Evolutionary conservation across 257 asterid genomes (phyloP).

Genomic region (Parsonsia alboflavescens): DNA sequence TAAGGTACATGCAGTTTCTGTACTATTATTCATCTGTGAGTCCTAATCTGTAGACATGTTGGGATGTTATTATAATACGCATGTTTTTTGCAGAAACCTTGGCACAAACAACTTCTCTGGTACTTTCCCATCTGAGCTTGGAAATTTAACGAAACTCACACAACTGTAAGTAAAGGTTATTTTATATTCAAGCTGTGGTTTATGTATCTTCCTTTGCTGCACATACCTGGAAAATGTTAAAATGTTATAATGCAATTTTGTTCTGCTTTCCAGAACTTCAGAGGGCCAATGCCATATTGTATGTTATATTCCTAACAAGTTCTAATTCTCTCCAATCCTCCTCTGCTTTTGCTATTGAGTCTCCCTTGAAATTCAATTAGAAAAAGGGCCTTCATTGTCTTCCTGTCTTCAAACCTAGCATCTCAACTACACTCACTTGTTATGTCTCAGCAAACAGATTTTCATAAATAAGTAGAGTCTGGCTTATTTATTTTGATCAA

Average conservation of each 20-base stretch:
- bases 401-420: no score
- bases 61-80: neutral
- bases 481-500: no score
- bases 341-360: neutral
- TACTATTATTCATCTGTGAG: neutral
- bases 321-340: neutral
- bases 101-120: conserved; percentile 75
- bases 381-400: neutral
- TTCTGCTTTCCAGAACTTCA: neutral
- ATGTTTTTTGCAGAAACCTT: no score
- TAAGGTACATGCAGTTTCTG: neutral
- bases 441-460: neutral
- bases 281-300: neutral
- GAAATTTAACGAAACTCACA: conserved; percentile 44
- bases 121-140: conserved; percentile 65
- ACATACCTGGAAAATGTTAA: neutral
- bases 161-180: conserved; percentile 40
- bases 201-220: neutral
- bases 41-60: neutral
- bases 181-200: neutral
- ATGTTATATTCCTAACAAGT: neutral
- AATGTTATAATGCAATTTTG: neutral
- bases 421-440: neutral
- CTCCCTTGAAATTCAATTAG: neutral
- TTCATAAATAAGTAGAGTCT: neutral